These are phyloP conservation scores for Canavalia gladiata DNA, from an alignment of 306 rosid genomes.

Conservation along the genomic window DNA sequence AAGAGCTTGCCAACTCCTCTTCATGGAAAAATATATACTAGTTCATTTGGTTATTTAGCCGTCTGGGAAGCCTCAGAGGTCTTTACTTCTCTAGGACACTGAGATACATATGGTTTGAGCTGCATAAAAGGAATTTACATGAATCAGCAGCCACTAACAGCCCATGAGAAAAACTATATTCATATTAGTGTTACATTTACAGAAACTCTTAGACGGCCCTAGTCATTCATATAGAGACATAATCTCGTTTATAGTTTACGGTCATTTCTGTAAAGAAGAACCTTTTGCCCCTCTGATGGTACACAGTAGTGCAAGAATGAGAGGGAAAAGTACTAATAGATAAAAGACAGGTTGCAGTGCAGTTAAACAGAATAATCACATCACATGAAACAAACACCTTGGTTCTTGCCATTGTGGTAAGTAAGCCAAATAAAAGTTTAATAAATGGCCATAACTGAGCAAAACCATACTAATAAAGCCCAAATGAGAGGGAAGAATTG, in stretches of 20 bases:
- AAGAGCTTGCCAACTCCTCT: constrained; percentile 13
- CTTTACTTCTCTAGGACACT: constrained; percentile 54
- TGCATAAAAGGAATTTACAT: constrained; percentile 38
- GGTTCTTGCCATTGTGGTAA: constrained; percentile 11
- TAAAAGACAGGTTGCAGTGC: background rate
- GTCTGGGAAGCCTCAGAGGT: constrained; percentile 51
- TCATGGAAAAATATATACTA: constrained; percentile 13
- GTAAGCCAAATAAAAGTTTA: constrained; percentile 2
- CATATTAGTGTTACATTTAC: background rate
- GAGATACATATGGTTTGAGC: constrained; percentile 69
- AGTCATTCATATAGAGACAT: constrained; percentile 24
- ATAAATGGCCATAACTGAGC: constrained; percentile 1
- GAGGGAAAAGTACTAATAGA: background rate
- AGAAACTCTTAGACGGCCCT: constrained; percentile 17
- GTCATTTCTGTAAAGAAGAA: constrained; percentile 11
- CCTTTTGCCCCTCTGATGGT: background rate
- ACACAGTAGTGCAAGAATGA: background rate
- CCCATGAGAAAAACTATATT: background rate
- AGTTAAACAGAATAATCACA: constrained; percentile 6
- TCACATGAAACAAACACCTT: constrained; percentile 19
- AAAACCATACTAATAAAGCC: constrained; percentile 23
- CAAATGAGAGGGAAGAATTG: background rate
- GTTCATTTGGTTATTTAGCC: constrained; percentile 38
- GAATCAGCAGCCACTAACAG: constrained; percentile 18
- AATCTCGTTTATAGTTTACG: background rate